Evolutionary conservation across 306 rosid species (phyloP).

Genomic region (Cicer chorassanicum): DNA sequence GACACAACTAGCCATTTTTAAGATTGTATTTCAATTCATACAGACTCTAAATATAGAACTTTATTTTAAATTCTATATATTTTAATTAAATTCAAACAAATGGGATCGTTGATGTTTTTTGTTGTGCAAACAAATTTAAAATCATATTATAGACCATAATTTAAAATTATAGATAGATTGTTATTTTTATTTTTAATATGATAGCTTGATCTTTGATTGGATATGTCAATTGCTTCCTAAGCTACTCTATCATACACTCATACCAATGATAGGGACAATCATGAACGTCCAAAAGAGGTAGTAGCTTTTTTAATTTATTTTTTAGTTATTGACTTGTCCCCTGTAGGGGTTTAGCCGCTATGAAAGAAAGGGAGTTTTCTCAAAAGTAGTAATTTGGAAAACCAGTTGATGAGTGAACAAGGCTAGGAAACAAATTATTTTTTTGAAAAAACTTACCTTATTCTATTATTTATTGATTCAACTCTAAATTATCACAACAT

Average conservation of each 20-base stretch:
- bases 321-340: constrained; percentile 46
- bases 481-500: too few relatives aligned
- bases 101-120: too few relatives aligned
- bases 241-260: not conserved
- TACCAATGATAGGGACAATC: constrained; percentile 47
- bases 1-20: too few relatives aligned
- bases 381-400: constrained; percentile 35
- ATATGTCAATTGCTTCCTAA: constrained; percentile 35
- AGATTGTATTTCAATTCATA: too few relatives aligned
- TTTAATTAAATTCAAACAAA: too few relatives aligned
- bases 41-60: too few relatives aligned
- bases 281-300: constrained; percentile 41
- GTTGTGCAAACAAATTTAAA: too few relatives aligned
- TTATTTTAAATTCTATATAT: too few relatives aligned
- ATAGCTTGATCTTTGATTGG: constrained; percentile 29
- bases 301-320: not conserved
- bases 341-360: constrained; percentile 42
- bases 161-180: too few relatives aligned
- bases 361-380: constrained; percentile 33
- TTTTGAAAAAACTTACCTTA: too few relatives aligned
- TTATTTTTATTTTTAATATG: not conserved
- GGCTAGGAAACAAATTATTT: not conserved
- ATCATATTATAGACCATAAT: too few relatives aligned
- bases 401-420: constrained; percentile 1
- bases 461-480: too few relatives aligned